Percentiles rank a stretch among this genome's conserved stretches.
phyloP scores from a whole-genome alignment of 2,329 filamentous ascomycete genomes.

The Elsinoe ampelina region DNA sequence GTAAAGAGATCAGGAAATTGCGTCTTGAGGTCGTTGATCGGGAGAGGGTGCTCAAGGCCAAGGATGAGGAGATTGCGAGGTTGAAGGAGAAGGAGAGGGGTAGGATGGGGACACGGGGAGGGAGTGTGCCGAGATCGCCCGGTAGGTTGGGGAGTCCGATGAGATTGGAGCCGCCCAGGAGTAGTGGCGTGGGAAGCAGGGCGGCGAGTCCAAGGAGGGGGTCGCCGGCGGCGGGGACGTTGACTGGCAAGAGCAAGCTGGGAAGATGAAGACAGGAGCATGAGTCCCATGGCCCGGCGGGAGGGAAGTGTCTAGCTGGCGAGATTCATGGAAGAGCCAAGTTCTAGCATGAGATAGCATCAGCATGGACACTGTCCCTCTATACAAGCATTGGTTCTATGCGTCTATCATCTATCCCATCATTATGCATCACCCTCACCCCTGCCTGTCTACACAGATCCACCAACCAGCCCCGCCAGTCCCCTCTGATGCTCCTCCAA shows the following conservation, averaged over 20 bases:
- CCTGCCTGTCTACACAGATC: slow-evolving; percentile 25
- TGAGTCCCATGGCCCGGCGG: neutral
- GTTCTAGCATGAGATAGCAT: too few relatives aligned
- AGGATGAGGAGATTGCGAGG: slow-evolving; percentile 28
- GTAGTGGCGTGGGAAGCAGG: slow-evolving; percentile 19
- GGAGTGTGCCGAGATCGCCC: slow-evolving; percentile 30
- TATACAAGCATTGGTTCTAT: too few relatives aligned
- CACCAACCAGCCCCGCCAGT: slow-evolving; percentile 21
- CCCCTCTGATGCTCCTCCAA: slow-evolving; percentile 25
- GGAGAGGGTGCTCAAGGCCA: slow-evolving; percentile 22
- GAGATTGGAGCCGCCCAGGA: slow-evolving; percentile 19
- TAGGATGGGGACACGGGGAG: slow-evolving; percentile 28
- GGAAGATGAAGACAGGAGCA: neutral
- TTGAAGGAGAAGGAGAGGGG: slow-evolving; percentile 27
- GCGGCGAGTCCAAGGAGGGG: slow-evolving; percentile 24
- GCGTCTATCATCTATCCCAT: neutral
- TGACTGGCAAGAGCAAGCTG: slow-evolving; percentile 12
- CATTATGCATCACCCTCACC: neutral
- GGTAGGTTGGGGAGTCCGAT: slow-evolving; percentile 24
- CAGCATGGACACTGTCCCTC: too few relatives aligned
- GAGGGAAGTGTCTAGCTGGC: neutral
- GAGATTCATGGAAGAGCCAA: too few relatives aligned
- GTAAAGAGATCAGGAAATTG: slow-evolving; percentile 23
- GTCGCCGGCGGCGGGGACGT: slow-evolving; percentile 22
- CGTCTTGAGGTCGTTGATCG: slow-evolving; percentile 22